Evolutionary conservation across 371 early-diverging fungal species (phyloP).

Genomic region (Rhizopus arrhizus): DNA sequence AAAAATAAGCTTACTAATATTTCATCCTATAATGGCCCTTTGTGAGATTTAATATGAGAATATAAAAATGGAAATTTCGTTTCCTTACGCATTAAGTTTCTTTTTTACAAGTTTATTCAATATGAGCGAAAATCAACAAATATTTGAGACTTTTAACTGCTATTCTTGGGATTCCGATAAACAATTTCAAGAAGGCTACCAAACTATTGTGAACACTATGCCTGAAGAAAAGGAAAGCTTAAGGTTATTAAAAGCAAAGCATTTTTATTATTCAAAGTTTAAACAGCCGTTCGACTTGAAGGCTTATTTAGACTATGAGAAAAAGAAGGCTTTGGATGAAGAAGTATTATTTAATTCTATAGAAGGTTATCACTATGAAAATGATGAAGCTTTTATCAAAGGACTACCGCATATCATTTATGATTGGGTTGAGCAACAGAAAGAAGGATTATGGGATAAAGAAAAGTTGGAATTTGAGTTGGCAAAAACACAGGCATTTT

Average conservation of each 20-base stretch:
- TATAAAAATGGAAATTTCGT: no score
- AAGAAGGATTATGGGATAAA: slow-evolving; percentile 48
- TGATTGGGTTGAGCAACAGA: slow-evolving; percentile 42
- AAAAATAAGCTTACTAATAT: no score
- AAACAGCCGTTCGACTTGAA: slow-evolving; percentile 49
- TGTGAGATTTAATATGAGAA: neutral
- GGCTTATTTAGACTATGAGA: slow-evolving; percentile 48
- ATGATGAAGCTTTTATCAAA: slow-evolving; percentile 44
- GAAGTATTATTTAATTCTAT: slow-evolving; percentile 43
- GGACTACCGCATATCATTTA: slow-evolving; percentile 52
- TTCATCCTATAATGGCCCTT: neutral
- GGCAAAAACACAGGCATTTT: slow-evolving; percentile 55
- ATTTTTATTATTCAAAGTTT: slow-evolving; percentile 57
- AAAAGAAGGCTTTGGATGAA: slow-evolving; percentile 17
- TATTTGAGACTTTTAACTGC: slow-evolving; percentile 33
- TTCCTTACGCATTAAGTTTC: neutral
- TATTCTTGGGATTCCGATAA: slow-evolving; percentile 53
- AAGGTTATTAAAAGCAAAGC: slow-evolving; percentile 53
- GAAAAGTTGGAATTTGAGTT: slow-evolving; percentile 52
- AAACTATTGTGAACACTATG: slow-evolving; percentile 7
- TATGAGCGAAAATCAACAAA: neutral
- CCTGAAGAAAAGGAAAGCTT: slow-evolving; percentile 9
- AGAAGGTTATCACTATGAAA: slow-evolving; percentile 56
- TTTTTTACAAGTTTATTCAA: neutral
- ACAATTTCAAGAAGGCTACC: slow-evolving; percentile 51